These are phyloP conservation scores for Penicillium brasilianum DNA, from an alignment of 2,329 filamentous ascomycete species.

Conservation along the genomic window DNA sequence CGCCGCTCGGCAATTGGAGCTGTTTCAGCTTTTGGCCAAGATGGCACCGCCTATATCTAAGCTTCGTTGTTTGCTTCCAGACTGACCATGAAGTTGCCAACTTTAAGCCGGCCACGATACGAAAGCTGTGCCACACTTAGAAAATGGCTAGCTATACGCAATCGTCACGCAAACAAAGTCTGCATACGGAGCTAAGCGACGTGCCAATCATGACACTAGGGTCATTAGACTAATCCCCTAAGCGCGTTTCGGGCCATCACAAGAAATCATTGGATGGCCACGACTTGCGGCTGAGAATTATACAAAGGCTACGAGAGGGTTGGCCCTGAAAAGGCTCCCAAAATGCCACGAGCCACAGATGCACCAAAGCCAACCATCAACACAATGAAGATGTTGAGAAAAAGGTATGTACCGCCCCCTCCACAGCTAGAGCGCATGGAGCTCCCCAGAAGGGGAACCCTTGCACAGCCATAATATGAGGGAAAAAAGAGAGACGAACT, in stretches of 20 bases:
- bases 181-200: background rate
- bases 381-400: conserved; percentile 15
- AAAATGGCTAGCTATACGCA: background rate
- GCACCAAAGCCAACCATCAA: background rate
- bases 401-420: conserved; percentile 51
- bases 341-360: background rate
- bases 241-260: background rate
- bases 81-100: background rate
- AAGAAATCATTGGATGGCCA: background rate
- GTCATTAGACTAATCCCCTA: background rate
- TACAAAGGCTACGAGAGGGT: background rate
- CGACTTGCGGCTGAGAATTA: background rate
- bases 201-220: background rate
- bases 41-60: background rate
- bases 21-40: too few species aligned
- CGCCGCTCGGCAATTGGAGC: too few species aligned
- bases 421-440: conserved; percentile 54
- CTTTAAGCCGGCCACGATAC: background rate
- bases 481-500: conserved; percentile 52
- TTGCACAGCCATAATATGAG: conserved; percentile 52
- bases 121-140: too few species aligned
- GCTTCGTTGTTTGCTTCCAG: background rate
- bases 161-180: background rate
- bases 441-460: conserved; percentile 45
- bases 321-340: background rate